phyloP scores from a whole-genome alignment of 192 early-diverging fungal species.

The Coemansia sp. region DNA sequence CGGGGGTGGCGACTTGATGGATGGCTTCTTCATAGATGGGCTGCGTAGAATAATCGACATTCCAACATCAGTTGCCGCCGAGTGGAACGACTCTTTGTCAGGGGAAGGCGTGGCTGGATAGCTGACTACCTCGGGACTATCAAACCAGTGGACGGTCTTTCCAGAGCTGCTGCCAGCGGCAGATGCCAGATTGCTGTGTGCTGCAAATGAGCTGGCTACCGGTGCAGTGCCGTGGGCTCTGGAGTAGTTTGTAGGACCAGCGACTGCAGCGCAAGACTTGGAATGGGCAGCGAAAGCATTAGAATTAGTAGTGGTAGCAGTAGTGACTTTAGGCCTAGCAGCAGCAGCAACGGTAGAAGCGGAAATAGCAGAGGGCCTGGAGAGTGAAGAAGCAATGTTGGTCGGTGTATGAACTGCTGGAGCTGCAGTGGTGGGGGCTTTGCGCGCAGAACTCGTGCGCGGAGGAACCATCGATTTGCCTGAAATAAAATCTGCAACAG shows the following conservation, averaged over 20 bases:
- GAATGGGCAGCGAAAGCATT: too few relatives aligned
- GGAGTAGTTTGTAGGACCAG: too few relatives aligned
- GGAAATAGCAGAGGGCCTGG: too few relatives aligned
- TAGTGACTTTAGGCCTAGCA: not conserved
- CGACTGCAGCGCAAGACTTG: too few relatives aligned
- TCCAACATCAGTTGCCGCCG: constrained; percentile 13
- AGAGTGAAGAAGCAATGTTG: too few relatives aligned
- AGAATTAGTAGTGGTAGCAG: not conserved
- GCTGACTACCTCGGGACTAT: not conserved
- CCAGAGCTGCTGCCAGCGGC: not conserved
- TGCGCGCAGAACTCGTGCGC: constrained; percentile 28
- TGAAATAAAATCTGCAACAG: constrained; percentile 28
- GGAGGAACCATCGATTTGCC: constrained; percentile 17
- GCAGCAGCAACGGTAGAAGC: not conserved
- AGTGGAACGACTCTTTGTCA: constrained; percentile 2
- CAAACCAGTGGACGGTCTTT: constrained; percentile 48
- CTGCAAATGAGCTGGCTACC: not conserved
- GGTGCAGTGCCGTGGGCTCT: too few relatives aligned
- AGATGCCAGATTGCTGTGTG: too few relatives aligned
- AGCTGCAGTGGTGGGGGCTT: not conserved
- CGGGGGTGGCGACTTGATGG: constrained; percentile 23
- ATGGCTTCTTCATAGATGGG: constrained; percentile 31
- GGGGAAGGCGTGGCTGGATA: not conserved
- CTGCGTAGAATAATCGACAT: constrained; percentile 53
- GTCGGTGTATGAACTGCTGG: too few relatives aligned